Base-by-base conservation (phyloP, 371 early-diverging fungal species). In the Mortierella polycephala region DNA sequence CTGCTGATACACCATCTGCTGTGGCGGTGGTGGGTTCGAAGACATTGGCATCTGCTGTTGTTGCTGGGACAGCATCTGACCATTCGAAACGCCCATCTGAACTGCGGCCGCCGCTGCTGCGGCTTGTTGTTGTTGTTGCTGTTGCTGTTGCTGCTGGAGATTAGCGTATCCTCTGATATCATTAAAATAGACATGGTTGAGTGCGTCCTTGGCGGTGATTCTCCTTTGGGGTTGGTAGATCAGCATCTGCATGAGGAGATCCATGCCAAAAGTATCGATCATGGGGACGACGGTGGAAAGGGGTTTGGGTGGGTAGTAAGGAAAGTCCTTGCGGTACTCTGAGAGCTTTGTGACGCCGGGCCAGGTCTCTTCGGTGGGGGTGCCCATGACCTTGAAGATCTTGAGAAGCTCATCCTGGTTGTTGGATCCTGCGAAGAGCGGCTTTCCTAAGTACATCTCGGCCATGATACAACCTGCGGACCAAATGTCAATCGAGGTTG, bases 401-500 rank as follows among this genome's bases (percentile, higher is more conserved):
- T 91, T 90, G 64, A 89, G 69, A 42, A 98, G 84, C 81, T 98
- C 97, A 83, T 99, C 98, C 62, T 92, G 89, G 68, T 94, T 96
- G 71, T 92, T 94, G 47, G 93, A 93, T 50, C 99, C 99, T 14
- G 99, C 96, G 81, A 99, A 99, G 45, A 99, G 83, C 3, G 99
- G 99, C 50, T 94, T 82, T 1, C 99, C 98, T 6, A 93, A 86
- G 67, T 88, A 94, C 94, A 96, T 97, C 77, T 98, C 99, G 50
- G 96, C 96, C 89, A 98, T 91, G 79, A 99, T 99, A 84, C 99
- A 99, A 7, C 99, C 99, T 5, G 96, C 93, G 14, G 96, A 96
- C 99, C 99, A 99, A 59, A 99, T 96, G 83, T 99, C 99, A 67
- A 99, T 96, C 9, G 96, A 94, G 18, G 95, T 98, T 10, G 94